A percentile compares a stretch with the other conserved stretches of the same genome.
Evolutionary conservation across 2,329 filamentous ascomycete genomes (phyloP).

Genomic region (Apiospora marii): DNA sequence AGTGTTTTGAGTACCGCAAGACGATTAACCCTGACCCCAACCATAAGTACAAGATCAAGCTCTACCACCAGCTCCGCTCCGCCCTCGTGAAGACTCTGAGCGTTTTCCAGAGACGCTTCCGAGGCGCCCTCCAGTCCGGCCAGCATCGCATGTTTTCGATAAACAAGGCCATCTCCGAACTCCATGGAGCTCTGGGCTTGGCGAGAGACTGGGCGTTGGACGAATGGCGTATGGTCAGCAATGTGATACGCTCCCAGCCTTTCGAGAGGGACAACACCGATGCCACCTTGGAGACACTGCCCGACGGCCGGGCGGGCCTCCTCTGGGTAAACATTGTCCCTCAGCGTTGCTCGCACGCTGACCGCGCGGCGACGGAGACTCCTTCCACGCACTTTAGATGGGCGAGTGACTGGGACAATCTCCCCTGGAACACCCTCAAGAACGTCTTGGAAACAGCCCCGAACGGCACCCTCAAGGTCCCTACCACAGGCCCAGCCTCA

Average conservation of each 20-base stretch:
- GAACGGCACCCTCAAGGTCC: background rate
- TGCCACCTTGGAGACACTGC: background rate
- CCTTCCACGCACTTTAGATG: background rate
- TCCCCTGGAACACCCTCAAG: background rate
- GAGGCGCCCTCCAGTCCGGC: background rate
- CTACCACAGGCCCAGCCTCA: background rate
- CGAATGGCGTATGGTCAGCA: background rate
- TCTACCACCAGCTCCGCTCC: background rate
- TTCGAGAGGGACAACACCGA: background rate
- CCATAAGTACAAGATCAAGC: background rate
- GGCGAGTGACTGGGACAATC: background rate
- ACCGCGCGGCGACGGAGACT: no score
- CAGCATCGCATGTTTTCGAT: background rate
- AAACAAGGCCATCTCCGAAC: background rate
- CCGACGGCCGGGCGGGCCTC: background rate
- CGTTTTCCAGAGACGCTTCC: background rate
- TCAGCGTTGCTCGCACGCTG: background rate
- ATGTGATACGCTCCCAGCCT: background rate
- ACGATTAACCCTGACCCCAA: background rate
- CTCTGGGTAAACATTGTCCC: conserved; percentile 11
- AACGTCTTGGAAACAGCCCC: background rate
- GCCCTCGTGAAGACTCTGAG: background rate
- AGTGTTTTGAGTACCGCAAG: conserved; percentile 7
- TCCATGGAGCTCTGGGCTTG: background rate
- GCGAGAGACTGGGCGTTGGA: background rate